These are phyloP conservation scores for Clavispora asparagi DNA, from an alignment of 805 yeast genomes.

Conservation along the genomic window DNA sequence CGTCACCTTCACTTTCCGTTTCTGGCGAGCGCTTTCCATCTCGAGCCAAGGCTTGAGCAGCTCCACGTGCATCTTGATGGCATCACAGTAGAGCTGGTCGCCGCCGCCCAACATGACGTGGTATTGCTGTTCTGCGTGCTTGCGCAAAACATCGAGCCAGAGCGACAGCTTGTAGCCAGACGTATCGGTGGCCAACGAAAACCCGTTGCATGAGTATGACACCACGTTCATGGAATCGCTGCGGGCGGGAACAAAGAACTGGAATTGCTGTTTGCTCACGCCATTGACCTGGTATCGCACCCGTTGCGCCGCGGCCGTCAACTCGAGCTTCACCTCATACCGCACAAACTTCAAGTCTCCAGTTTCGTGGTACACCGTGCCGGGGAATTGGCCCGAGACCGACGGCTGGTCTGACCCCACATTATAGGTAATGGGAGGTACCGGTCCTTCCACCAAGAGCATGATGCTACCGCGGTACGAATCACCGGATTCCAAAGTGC, in stretches of 20 bases:
- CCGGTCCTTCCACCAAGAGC: conserved; percentile 50
- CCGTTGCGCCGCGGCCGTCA: conserved; percentile 51
- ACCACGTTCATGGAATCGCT: conserved; percentile 72
- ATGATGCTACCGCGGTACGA: conserved; percentile 67
- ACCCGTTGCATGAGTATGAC: conserved; percentile 89
- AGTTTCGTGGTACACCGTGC: conserved; percentile 38
- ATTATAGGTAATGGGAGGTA: conserved; percentile 29
- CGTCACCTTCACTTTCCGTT: conserved; percentile 34
- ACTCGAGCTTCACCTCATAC: conserved; percentile 48
- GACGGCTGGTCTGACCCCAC: conserved; percentile 30
- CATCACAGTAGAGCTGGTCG: conserved; percentile 88
- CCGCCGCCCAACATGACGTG: conserved; percentile 99
- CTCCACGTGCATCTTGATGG: conserved; percentile 56
- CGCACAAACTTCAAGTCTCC: conserved; percentile 58
- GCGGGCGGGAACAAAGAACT: conserved; percentile 64
- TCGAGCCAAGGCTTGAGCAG: conserved; percentile 59
- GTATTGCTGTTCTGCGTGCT: conserved; percentile 56
- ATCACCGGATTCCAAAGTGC: conserved; percentile 47
- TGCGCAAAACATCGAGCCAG: conserved; percentile 79
- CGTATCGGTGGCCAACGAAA: conserved; percentile 70
- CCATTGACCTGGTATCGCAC: conserved; percentile 59
- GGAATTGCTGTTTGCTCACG: conserved; percentile 8
- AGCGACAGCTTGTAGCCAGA: conserved; percentile 62
- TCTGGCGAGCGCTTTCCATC: conserved; percentile 45
- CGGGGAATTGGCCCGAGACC: conserved; percentile 42